A percentile compares a stretch with the other conserved stretches of the same genome.
These are phyloP conservation scores for Begonia masoniana DNA, from an alignment of 306 rosid species.

Conservation along the genomic window DNA sequence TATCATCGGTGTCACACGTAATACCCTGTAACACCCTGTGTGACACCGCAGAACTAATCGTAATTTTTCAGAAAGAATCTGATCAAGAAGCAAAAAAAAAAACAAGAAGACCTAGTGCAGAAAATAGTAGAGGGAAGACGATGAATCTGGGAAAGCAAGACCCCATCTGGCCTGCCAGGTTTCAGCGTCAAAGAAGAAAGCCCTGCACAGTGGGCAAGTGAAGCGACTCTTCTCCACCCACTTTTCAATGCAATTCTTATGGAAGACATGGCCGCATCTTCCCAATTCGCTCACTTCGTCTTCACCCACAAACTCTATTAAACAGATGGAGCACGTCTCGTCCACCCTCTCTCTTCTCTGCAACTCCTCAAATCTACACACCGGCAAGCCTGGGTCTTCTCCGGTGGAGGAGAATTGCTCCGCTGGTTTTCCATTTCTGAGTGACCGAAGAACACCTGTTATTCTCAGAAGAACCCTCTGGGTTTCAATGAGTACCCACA, in stretches of 20 bases:
- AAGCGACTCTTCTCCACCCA: conserved; percentile 42
- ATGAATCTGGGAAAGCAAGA: not conserved
- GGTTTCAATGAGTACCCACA: conserved; percentile 10
- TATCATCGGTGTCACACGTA: too few relatives aligned
- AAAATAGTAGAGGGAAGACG: conserved; percentile 8
- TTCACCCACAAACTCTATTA: conserved; percentile 47
- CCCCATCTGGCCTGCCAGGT: conserved; percentile 11
- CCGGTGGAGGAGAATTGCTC: conserved; percentile 17
- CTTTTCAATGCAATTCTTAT: conserved; percentile 50
- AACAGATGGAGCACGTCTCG: conserved; percentile 63
- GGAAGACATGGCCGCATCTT: conserved; percentile 52
- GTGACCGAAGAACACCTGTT: too few relatives aligned
- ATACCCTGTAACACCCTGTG: too few relatives aligned
- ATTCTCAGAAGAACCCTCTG: too few relatives aligned
- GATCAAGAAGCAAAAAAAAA: too few relatives aligned
- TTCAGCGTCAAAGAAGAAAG: conserved; percentile 18
- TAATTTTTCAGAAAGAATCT: too few relatives aligned
- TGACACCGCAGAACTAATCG: too few relatives aligned
- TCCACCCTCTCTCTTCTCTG: conserved; percentile 3
- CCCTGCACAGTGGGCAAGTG: conserved; percentile 85
- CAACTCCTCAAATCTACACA: conserved; percentile 27
- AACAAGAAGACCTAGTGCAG: conserved; percentile 1
- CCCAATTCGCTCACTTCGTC: conserved; percentile 42
- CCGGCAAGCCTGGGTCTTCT: not conserved
- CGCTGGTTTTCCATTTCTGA: too few relatives aligned